Base-by-base conservation (phyloP, 345 rosid species). In the Jatropha curcas region DNA sequence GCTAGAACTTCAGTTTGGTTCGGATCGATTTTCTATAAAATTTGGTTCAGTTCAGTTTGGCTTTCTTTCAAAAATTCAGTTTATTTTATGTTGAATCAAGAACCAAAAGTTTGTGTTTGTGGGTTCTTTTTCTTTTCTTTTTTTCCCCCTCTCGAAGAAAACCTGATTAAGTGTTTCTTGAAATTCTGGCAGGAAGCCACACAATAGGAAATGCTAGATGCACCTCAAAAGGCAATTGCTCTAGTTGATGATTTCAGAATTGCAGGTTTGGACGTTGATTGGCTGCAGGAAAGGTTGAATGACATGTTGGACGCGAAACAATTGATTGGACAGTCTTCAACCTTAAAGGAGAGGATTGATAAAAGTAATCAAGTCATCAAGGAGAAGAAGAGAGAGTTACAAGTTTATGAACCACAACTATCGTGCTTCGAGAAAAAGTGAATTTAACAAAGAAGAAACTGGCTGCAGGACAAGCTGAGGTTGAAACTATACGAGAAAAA, bases 121-220 rank as follows among this genome's bases (percentile, higher is more conserved):
- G n/a, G n/a, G n/a, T n/a, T n/a, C n/a, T n/a, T 35, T 35, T 0
- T 35, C 7, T 35, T 35, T 35, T 35, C 7, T 35, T 35, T 35
- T 35, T 4, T 4, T 35, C 39, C 39, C 7, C 4, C 4, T 35
- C 0, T 8, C 4, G n/a, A n/a, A n/a, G n/a, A n/a, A 35, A 41
- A 41, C 13, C 8, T 9, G 13, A 2, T 41, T 10, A 48, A 48
- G 20, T n/a, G 19, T 65, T 28, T 39, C 7, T 55, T 69, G 7
- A 39, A 14, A 41, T 67, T 67, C 9, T 62, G 56, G 64, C 77
- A 78, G 82, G 82, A 63, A 90, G 97, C 76, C 98, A 94, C 83
- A 92, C 97, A 10, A 94, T 92, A 0, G 98, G 98, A 76, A 80
- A 88, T 79, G 71, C 97, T 14, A 82, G 95, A 71, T 92, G 98